phyloP scores from a whole-genome alignment of 495 filamentous ascomycete genomes.

The Rostrohypoxylon terebratum region DNA sequence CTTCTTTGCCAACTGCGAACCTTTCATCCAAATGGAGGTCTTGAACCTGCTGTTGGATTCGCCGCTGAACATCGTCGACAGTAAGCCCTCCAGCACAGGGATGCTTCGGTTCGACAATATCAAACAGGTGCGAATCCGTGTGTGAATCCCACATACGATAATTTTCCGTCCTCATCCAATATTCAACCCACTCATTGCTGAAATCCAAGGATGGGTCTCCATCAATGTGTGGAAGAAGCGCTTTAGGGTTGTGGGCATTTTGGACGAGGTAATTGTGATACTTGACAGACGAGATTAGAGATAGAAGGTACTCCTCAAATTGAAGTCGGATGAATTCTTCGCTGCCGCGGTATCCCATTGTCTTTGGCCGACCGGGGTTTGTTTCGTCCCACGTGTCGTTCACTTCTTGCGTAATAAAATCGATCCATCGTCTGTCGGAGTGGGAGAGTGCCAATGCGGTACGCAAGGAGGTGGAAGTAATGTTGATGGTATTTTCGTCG shows the following conservation, averaged over 20 bases:
- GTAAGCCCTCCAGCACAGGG: conserved; percentile 94
- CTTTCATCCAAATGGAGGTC: conserved; percentile 90
- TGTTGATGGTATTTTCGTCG: conserved; percentile 87
- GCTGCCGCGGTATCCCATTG: conserved; percentile 93
- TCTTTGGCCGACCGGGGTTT: conserved; percentile 89
- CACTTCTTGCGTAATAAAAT: conserved; percentile 91
- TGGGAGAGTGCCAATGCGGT: conserved; percentile 81
- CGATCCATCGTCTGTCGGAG: conserved; percentile 95
- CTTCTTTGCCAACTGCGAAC: conserved; percentile 80
- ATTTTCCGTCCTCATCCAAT: conserved; percentile 88
- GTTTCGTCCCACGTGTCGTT: conserved; percentile 96
- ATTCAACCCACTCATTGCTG: conserved; percentile 76
- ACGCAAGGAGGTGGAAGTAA: conserved; percentile 82
- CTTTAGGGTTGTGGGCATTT: conserved; percentile 68
- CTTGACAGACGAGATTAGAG: conserved; percentile 87
- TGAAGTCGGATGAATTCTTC: conserved; percentile 98
- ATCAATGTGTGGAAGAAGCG: conserved; percentile 74
- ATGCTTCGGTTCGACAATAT: conserved; percentile 91
- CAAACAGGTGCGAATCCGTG: conserved; percentile 88
- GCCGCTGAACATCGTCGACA: conserved; percentile 93
- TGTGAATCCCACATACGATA: conserved; percentile 81
- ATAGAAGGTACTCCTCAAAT: conserved; percentile 96
- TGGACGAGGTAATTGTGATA: conserved; percentile 82
- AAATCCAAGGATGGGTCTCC: conserved; percentile 90
- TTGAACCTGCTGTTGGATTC: conserved; percentile 86